Evolutionary conservation across 164 flowering plant genomes (phyloP).

Genomic region (Pachysandra terminalis): DNA sequence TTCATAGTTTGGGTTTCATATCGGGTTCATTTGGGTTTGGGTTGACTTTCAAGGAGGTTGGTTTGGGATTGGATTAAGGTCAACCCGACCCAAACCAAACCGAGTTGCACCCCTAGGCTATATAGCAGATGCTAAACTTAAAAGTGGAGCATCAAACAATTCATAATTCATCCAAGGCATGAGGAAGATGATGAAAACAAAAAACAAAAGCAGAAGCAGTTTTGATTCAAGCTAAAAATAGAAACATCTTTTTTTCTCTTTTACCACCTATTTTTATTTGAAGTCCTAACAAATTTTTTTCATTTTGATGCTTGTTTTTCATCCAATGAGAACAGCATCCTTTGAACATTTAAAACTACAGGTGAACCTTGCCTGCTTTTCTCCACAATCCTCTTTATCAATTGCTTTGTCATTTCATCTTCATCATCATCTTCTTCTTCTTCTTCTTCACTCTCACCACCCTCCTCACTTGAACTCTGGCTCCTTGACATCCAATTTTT

Average conservation of each 20-base stretch:
- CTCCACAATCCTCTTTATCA: slow-evolving; percentile 68
- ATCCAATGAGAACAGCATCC: slow-evolving; percentile 32
- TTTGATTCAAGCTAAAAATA: too few relatives aligned
- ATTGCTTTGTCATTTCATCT: slow-evolving; percentile 42
- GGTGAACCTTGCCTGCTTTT: slow-evolving; percentile 61
- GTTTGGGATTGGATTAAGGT: too few relatives aligned
- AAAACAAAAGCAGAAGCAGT: not conserved
- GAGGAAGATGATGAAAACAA: not conserved
- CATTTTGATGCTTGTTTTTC: slow-evolving; percentile 20
- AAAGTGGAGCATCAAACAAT: too few relatives aligned
- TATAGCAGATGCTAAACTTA: too few relatives aligned
- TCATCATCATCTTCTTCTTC: slow-evolving; percentile 32
- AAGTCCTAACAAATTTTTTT: not conserved
- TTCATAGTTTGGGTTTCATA: too few relatives aligned
- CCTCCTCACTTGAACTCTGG: slow-evolving; percentile 10
- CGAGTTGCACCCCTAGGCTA: too few relatives aligned
- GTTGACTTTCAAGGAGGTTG: too few relatives aligned
- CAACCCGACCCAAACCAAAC: too few relatives aligned
- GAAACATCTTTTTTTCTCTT: too few relatives aligned
- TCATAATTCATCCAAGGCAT: too few relatives aligned
- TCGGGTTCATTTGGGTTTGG: too few relatives aligned
- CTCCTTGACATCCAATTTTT: slow-evolving; percentile 10
- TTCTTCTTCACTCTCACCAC: slow-evolving; percentile 22
- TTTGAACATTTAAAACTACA: slow-evolving; percentile 52
- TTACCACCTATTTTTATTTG: too few relatives aligned